Conservation (phyloP, 2,329 filamentous ascomycete species). For the Aspergillus ochraceus region DNA sequence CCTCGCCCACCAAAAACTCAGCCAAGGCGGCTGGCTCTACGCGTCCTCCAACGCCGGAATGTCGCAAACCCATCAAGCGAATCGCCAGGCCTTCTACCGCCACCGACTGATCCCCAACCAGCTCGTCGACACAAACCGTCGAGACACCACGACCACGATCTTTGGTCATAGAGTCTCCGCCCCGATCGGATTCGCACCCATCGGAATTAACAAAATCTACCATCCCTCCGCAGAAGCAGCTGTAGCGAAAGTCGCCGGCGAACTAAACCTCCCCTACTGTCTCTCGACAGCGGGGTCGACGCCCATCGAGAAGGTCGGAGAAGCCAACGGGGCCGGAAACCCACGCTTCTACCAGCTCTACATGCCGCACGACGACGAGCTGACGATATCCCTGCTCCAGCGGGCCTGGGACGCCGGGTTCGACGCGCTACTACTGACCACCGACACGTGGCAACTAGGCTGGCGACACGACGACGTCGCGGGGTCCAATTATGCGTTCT, state of each 20-base stretch:
- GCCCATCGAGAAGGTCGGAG: constrained; percentile 59
- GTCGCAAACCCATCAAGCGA: constrained; percentile 52
- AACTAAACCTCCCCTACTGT: constrained; percentile 60
- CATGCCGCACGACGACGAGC: constrained; percentile 62
- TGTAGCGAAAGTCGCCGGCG: constrained; percentile 60
- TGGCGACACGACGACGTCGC: constrained; percentile 62
- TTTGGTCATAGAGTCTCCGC: constrained; percentile 61
- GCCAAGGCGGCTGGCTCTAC: constrained; percentile 53
- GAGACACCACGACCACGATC: constrained; percentile 58
- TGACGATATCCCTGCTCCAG: constrained; percentile 57
- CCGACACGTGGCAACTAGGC: constrained; percentile 64
- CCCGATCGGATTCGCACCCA: constrained; percentile 64
- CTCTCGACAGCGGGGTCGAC: constrained; percentile 59
- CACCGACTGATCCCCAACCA: constrained; percentile 63
- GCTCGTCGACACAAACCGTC: constrained; percentile 61
- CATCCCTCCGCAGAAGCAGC: constrained; percentile 58
- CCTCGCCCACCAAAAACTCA: constrained; percentile 56
- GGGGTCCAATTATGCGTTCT: constrained; percentile 63
- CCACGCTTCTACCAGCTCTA: constrained; percentile 65
- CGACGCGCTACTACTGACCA: constrained; percentile 59
- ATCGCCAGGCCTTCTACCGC: constrained; percentile 64
- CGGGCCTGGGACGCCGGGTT: constrained; percentile 58
- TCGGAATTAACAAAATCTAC: constrained; percentile 68
- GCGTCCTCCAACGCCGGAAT: constrained; percentile 40
- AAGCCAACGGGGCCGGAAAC: constrained; percentile 51